These are phyloP conservation scores for Meyerozyma sp. DNA, from an alignment of 1,139 yeast genomes.

Conservation along the genomic window DNA sequence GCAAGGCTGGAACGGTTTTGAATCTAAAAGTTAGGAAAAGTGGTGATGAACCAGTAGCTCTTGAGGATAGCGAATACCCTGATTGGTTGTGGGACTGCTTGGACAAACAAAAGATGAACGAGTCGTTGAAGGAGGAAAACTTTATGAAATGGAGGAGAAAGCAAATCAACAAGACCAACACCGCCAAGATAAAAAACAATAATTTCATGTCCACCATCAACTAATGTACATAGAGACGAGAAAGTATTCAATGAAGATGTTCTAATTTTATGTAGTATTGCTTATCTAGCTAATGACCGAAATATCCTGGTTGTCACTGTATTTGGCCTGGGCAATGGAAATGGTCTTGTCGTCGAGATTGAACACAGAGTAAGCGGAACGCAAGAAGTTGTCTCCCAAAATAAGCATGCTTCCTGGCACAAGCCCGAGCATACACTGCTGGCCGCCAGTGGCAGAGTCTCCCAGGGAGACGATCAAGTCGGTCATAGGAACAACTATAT, in stretches of 20 bases:
- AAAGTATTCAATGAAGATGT: background rate
- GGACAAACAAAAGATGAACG: constrained; percentile 53
- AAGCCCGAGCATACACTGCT: constrained; percentile 13
- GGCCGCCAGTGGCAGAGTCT: background rate
- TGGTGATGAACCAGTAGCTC: constrained; percentile 87
- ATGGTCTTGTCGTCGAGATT: constrained; percentile 33
- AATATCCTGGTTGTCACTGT: constrained; percentile 21
- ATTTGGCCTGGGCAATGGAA: constrained; percentile 32
- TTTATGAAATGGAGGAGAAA: constrained; percentile 66
- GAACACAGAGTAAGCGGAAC: constrained; percentile 32
- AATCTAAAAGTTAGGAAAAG: constrained; percentile 72
- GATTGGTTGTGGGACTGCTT: constrained; percentile 92
- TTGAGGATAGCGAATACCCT: constrained; percentile 85
- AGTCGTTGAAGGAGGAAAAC: constrained; percentile 49
- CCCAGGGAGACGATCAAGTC: constrained; percentile 12
- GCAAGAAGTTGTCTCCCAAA: constrained; percentile 34
- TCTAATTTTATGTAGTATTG: background rate
- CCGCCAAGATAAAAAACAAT: constrained; percentile 66
- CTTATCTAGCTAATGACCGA: constrained; percentile 5
- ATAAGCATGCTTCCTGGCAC: constrained; percentile 12
- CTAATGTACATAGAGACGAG: constrained; percentile 2
- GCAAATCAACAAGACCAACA: constrained; percentile 61
- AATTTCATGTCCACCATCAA: constrained; percentile 63
- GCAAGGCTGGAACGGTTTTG: constrained; percentile 73
- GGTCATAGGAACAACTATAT: constrained; percentile 21